These are phyloP conservation scores for Cephaloascus albidus DNA, from an alignment of 805 yeast species.

Conservation along the genomic window DNA sequence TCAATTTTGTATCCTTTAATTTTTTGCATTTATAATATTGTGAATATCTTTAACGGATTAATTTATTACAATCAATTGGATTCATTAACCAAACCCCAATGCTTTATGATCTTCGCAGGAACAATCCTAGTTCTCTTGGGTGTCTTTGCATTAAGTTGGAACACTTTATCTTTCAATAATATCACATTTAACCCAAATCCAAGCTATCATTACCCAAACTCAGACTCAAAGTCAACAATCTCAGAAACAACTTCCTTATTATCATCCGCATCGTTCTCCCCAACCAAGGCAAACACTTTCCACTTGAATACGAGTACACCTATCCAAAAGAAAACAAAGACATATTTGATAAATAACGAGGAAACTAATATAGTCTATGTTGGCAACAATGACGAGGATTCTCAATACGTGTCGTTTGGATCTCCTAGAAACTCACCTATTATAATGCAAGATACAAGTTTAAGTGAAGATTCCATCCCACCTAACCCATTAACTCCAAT, in stretches of 20 bases:
- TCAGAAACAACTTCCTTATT: not conserved
- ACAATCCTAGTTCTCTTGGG: conserved; percentile 52
- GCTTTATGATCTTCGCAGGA: conserved; percentile 33
- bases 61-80: conserved; percentile 46
- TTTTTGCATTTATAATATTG: conserved; percentile 72
- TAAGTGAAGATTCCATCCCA: conserved; percentile 4
- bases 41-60: conserved; percentile 58
- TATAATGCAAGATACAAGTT: conserved; percentile 7
- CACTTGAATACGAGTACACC: not conserved
- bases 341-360: not conserved
- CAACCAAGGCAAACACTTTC: not conserved
- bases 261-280: not conserved
- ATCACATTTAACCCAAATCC: not conserved
- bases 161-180: not conserved
- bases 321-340: not conserved
- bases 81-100: conserved; percentile 19
- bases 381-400: conserved; percentile 4
- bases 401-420: conserved; percentile 29
- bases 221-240: not conserved
- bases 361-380: not conserved
- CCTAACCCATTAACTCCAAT: not conserved
- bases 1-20: conserved; percentile 77
- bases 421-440: conserved; percentile 12
- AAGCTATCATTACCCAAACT: not conserved
- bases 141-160: conserved; percentile 58